Evolutionary conservation across 257 asterid genomes (phyloP), one percentile per base, ranked within the genome.

Genomic region (Pogostemon cablin): DNA sequence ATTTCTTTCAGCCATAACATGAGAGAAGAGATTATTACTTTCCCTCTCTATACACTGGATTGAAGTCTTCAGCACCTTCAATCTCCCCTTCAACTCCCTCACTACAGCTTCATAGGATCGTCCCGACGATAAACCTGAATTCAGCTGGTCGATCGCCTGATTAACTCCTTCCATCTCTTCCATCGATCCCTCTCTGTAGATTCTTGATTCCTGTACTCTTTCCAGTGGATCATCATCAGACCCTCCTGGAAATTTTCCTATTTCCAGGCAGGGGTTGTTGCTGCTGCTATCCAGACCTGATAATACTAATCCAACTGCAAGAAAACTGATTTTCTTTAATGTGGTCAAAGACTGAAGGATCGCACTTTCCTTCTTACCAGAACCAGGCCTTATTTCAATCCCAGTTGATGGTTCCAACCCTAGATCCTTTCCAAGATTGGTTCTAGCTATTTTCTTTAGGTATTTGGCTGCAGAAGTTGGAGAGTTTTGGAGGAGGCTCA

Each of bases 161-260:
- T 86, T 84, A 0, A 89, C 82, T 77, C 9, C 61, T 7, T 85
- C 81, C 2, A 89, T 82, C 79, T 55, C 61, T 6, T 85, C 93
- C 61, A 17, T 77, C 10, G 76, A 15, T 4, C 81, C 80, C 56
- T 75, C 86, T 40, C 43, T 46, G 53, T 75, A 55, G 40, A 81
- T 67, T 65, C 71, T 64, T 1, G 73, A 72, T 41, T 84, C 87
- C 65, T 85, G 56, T 55, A 66, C 72, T 34, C 72, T 63, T 43
- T 75, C 25, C 37, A 70, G 53, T 3, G 84, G 67, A 39, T 78
- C 81, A 20, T 73, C 81, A 12, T 72, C 79, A 41, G 68, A 72
- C 55, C 73, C 52, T 2, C 73, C 77, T 2, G 72, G 72, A 39
- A 78, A 52, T 44, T 68, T 79, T 53, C 86, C 80, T 25, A 83